Evolutionary conservation across 257 asterid species (phyloP).

Genomic region (Perilla frutescens): DNA sequence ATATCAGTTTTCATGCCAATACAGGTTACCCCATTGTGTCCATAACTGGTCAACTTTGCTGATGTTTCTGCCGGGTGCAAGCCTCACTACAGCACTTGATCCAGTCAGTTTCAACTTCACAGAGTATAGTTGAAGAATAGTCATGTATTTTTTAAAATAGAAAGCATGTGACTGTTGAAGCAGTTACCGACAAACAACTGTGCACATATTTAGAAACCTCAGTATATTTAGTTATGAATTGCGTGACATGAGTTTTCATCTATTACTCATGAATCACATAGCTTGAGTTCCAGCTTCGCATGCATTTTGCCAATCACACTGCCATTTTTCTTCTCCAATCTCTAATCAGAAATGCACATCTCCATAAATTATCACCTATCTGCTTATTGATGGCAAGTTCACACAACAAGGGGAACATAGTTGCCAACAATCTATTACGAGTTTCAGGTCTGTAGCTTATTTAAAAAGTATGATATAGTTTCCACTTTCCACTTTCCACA

Average conservation of each 20-base stretch:
- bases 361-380: background rate
- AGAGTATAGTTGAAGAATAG: slow-evolving; percentile 24
- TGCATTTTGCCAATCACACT: background rate
- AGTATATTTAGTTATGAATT: no score
- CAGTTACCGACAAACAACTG: background rate
- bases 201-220: background rate
- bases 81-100: slow-evolving; percentile 71
- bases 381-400: background rate
- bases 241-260: background rate
- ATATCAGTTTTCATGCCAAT: slow-evolving; percentile 90
- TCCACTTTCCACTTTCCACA: no score
- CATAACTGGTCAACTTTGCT: slow-evolving; percentile 73
- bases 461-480: slow-evolving; percentile 11
- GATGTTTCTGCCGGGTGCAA: slow-evolving; percentile 86
- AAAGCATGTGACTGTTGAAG: slow-evolving; percentile 8
- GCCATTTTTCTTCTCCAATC: background rate
- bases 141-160: slow-evolving; percentile 5
- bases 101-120: slow-evolving; percentile 36
- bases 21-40: slow-evolving; percentile 85
- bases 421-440: background rate
- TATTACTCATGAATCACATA: slow-evolving; percentile 16
- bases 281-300: background rate
- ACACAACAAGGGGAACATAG: slow-evolving; percentile 4
- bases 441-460: background rate
- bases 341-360: background rate